These are phyloP conservation scores for Austroboletus olivaceoglutinosus DNA, from an alignment of 1,284 basidiomycete species.

Conservation along the genomic window DNA sequence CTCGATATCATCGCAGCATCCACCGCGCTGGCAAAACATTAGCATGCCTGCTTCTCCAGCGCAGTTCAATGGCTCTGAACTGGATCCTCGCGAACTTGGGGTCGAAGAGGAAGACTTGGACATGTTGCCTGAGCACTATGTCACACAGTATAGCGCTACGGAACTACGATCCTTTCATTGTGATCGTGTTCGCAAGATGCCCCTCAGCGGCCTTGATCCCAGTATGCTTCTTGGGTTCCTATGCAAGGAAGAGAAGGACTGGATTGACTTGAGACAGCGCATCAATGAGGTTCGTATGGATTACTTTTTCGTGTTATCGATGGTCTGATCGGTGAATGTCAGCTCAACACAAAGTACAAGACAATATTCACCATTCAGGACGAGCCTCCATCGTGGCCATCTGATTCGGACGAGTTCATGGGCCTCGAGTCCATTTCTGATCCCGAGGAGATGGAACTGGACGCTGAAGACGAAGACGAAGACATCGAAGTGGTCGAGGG, in stretches of 20 bases:
- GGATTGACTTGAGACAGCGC: slow-evolving; percentile 76
- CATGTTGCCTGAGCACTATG: slow-evolving; percentile 55
- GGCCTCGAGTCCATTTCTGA: slow-evolving; percentile 80
- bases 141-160: slow-evolving; percentile 55
- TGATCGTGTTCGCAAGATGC: slow-evolving; percentile 92
- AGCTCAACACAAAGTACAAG: slow-evolving; percentile 59
- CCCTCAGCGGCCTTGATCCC: slow-evolving; percentile 86
- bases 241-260: slow-evolving; percentile 78
- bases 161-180: slow-evolving; percentile 92
- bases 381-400: slow-evolving; percentile 81
- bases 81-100: slow-evolving; percentile 40
- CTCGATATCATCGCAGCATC: slow-evolving; percentile 22
- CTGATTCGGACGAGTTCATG: slow-evolving; percentile 70
- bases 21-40: slow-evolving; percentile 30
- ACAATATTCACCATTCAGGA: slow-evolving; percentile 83
- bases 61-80: slow-evolving; percentile 34
- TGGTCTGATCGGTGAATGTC: slow-evolving; percentile 3
- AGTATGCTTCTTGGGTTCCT: slow-evolving; percentile 97
- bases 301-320: background rate
- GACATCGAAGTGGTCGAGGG: slow-evolving; percentile 31
- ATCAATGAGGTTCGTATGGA: slow-evolving; percentile 60
- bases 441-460: slow-evolving; percentile 63
- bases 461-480: slow-evolving; percentile 44
- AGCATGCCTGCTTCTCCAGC: slow-evolving; percentile 22
- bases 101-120: slow-evolving; percentile 40